Percentiles rank a stretch among this genome's conserved stretches.
Conservation (phyloP, 2,329 filamentous ascomycete genomes). For the Ophiobolus disseminans region DNA sequence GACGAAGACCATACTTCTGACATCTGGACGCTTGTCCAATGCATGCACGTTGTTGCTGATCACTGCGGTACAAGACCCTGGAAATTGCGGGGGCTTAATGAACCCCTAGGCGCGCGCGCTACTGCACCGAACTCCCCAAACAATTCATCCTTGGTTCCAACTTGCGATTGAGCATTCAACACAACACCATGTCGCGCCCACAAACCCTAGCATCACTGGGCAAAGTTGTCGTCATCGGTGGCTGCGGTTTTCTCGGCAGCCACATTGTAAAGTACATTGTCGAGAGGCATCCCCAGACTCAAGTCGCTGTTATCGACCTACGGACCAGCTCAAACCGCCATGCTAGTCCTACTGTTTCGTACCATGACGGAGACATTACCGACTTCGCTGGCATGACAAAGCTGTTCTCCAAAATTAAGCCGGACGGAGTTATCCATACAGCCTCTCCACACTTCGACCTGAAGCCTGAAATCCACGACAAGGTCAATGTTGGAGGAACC, state of each 20-base stretch:
- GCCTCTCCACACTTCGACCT: slow-evolving; percentile 54
- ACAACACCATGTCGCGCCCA: slow-evolving; percentile 23
- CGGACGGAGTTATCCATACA: slow-evolving; percentile 59
- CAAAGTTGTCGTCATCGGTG: slow-evolving; percentile 58
- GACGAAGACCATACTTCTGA: no score
- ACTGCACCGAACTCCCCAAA: slow-evolving; percentile 26
- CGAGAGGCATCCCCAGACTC: slow-evolving; percentile 49
- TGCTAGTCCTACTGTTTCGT: slow-evolving; percentile 52
- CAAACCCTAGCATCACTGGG: slow-evolving; percentile 46
- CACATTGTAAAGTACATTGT: slow-evolving; percentile 59
- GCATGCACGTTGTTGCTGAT: neutral
- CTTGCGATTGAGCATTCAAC: neutral
- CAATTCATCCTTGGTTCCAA: slow-evolving; percentile 10
- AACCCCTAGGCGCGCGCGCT: slow-evolving; percentile 18
- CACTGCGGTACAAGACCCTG: slow-evolving; percentile 23
- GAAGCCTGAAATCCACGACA: slow-evolving; percentile 53
- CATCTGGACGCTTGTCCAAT: neutral
- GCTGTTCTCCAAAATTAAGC: slow-evolving; percentile 53
- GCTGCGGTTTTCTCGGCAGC: slow-evolving; percentile 60
- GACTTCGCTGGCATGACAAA: slow-evolving; percentile 50
- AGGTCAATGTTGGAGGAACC: slow-evolving; percentile 61
- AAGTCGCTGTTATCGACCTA: slow-evolving; percentile 58
- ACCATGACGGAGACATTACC: slow-evolving; percentile 60
- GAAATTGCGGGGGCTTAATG: slow-evolving; percentile 15
- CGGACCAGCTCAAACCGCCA: slow-evolving; percentile 51